Evolutionary conservation across 1,139 yeast genomes (phyloP), one percentile per base, ranked within the genome.

Genomic region (Hemisphaericaspora xylanilytica): DNA sequence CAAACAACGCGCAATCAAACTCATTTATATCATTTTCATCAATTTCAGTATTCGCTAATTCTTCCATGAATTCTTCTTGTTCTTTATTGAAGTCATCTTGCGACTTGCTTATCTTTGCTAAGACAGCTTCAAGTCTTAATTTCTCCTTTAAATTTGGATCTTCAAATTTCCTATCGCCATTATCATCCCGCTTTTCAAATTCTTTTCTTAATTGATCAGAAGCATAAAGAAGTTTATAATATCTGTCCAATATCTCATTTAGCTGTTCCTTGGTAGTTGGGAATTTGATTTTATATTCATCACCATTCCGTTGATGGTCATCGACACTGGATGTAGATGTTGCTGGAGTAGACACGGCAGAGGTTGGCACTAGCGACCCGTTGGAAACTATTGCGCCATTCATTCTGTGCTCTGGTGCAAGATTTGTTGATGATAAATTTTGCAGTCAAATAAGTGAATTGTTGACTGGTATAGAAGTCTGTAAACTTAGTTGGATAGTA

Each of bases 1-100:
- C 71, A 42, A 90, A 66, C 37, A 82, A 59, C 4, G 64, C 68
- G 15, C 67, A 49, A 57, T 88, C 87, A 20, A 73, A 42, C 1
- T 37, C 34, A 10, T 48, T 46, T 2, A 40, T 39, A 5, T 42
- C 39, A 9, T 41, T 32, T 9, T 39, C 35, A 10, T 37, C 34
- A n/a, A 40, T 35, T 14, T 48, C 44, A 7, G 36, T 39, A 3
- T 34, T 21, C 21, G 41, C 28, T 18, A 59, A 38, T 6, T 53
- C 56, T 7, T 48, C 41, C 33, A 47, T 52, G 33, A 69, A 55
- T 7, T 49, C 47, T n/a, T 51, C 44, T 30, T 61, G 60, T 29
- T 63, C 65, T 5, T 45, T 35, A 28, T 42, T 38, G 43, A 48
- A 65, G 24, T 50, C 51, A 32, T 59, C 57, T 38, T 68, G 68